Evolutionary conservation across 2,329 filamentous ascomycete genomes (phyloP), one percentile per base, ranked within the genome.

Genomic region (Cladosporium oxysporum): DNA sequence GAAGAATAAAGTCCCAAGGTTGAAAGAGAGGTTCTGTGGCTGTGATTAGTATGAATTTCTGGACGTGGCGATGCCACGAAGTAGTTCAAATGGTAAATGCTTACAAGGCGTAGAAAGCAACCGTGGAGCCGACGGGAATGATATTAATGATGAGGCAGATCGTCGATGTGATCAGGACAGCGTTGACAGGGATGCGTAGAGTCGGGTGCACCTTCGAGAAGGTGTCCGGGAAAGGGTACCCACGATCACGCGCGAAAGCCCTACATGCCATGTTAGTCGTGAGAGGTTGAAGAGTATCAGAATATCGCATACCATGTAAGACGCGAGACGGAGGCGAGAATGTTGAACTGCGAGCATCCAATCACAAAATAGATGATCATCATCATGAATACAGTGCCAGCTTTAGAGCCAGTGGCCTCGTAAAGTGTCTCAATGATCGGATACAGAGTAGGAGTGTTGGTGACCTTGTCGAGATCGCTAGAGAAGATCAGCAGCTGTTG

Each of bases 351-450:
- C n/a, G 55, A 58, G 21, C 29, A 33, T 6, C 35, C 29, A 21
- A 33, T 41, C 0, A 41, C 55, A 10, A 58, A 35, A 10, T 35
- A 35, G 4, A 58, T 35, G 55, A 58, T 35, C 55, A 28, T 41
- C 55, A 58, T 58, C 55, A 58, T 58, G 55, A 41, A 35, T 1
- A 35, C 35, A 7, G 55, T 58, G 29, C 29, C 55, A 16, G 55
- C 55, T 21, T 35, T 33, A 5, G 29, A 35, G 1, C 55, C 55
- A 7, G 55, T 58, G 10, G 55, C 55, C 29, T 58, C 29, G 18
- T 58, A 58, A 6, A 58, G 35, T 16, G 83, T 79, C 49, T 78
- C 76, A 37, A 84, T 78, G n/a, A 82, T 79, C 0, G 80, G 80
- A 62, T 78, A 81, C 5, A 71, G 70, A 1, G 78, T 75, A 14